A percentile compares a stretch with the other conserved stretches of the same genome.
phyloP scores from a whole-genome alignment of 2,329 filamentous ascomycete genomes.

The Cytospora chrysosperma region DNA sequence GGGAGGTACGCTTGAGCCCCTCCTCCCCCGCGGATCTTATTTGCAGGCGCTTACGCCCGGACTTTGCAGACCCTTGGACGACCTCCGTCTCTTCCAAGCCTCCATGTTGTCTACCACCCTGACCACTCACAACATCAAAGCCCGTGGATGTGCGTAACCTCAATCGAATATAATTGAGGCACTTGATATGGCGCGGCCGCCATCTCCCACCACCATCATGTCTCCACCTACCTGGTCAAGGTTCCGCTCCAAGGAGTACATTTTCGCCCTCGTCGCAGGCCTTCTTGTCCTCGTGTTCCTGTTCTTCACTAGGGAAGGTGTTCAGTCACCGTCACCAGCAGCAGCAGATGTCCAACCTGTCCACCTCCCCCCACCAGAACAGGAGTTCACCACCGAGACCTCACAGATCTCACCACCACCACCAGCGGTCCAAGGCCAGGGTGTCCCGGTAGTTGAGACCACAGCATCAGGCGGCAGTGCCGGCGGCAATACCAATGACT shows the following conservation, averaged over 20 bases:
- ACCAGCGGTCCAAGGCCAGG: background rate
- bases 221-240: slow-evolving; percentile 11
- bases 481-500: background rate
- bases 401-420: background rate
- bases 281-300: slow-evolving; percentile 11
- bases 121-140: background rate
- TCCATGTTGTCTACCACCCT: background rate
- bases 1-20: background rate
- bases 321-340: background rate
- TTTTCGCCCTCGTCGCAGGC: slow-evolving; percentile 6
- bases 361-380: background rate
- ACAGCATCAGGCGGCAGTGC: background rate
- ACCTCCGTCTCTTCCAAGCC: background rate
- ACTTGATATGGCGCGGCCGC: slow-evolving; percentile 14
- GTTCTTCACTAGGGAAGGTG: slow-evolving; percentile 3
- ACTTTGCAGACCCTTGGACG: background rate
- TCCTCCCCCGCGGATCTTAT: background rate
- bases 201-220: slow-evolving; percentile 8
- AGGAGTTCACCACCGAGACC: background rate
- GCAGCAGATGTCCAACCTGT: slow-evolving; percentile 1
- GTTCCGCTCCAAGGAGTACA: slow-evolving; percentile 19
- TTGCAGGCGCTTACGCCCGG: background rate
- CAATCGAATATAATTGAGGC: background rate
- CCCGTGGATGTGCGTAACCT: background rate
- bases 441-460: background rate